Base-by-base conservation (phyloP, 1,284 basidiomycete species). In the Caloboletus inedulis region DNA sequence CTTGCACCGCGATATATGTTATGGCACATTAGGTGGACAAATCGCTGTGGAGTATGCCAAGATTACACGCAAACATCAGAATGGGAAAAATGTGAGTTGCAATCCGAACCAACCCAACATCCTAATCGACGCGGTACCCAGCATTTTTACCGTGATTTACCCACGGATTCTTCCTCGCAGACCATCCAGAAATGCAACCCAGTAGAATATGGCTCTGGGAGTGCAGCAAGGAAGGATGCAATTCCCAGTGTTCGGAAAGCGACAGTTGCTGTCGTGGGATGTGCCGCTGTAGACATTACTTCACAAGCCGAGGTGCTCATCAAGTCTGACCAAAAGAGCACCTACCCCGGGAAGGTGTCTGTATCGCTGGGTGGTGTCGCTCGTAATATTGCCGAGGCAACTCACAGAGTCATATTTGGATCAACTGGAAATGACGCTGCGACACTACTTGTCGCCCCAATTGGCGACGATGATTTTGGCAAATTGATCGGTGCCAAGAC, bases 351-450 rank as follows among this genome's bases (percentile, higher is more conserved):
- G 9, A 73, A 66, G 3, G 82, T 98, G 14, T 73, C 74, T 3
- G 60, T 95, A 27, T 82, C 89, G 0, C 75, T 92, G 0, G 97
- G 97, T 2, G 97, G 97, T 13, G 97, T 99, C 3, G 94, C 83
- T 0, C 83, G 95, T 23, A 99, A 99, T 68, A 84, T 99, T 43
- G 92, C 95, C 1, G 92, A 97, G 66, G 91, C 94, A 1, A 81
- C 93, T 2, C 82, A 89, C 60, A 79, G 87, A 21, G 65, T 87
- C 8, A 68, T 85, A 29, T 64, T 70, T 16, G 71, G 75, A 30
- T 68, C 71, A 23, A 59, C 70, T 23, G 61, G 61, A 12, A 53
- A 67, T 14, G 67, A 75, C 18, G 39, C 59, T 14, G 51, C 62
- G 2, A 75, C 78, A 0, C 58, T 86, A 7, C 72, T 91, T 37